phyloP scores from a whole-genome alignment of 1,284 basidiomycete genomes.

The Chalciporus sp. region DNA sequence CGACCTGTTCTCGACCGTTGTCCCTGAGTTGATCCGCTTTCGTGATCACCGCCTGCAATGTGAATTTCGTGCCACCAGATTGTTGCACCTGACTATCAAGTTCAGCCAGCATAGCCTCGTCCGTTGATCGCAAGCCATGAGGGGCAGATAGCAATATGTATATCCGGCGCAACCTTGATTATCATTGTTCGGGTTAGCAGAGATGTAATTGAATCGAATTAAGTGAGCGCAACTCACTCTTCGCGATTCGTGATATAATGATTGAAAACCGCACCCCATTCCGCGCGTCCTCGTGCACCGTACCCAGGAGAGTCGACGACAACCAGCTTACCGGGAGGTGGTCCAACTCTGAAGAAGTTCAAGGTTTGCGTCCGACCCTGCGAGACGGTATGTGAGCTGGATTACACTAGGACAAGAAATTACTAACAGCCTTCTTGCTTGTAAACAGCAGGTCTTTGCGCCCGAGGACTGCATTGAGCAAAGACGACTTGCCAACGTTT shows the following conservation, averaged over 20 bases:
- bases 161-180: conserved; percentile 60
- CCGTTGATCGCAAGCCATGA: conserved; percentile 58
- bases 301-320: conserved; percentile 81
- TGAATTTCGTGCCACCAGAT: conserved; percentile 46
- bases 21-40: conserved; percentile 59
- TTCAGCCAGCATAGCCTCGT: conserved; percentile 64
- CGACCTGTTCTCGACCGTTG: conserved; percentile 27
- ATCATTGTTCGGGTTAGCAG: not conserved
- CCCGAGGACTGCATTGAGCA: conserved; percentile 69
- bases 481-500: conserved; percentile 74
- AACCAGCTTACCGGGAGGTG: conserved; percentile 55
- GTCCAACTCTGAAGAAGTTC: conserved; percentile 70
- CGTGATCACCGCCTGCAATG: conserved; percentile 71
- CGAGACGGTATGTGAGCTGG: not conserved
- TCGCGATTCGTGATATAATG: conserved; percentile 59
- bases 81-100: conserved; percentile 40
- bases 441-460: conserved; percentile 58
- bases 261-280: conserved; percentile 73
- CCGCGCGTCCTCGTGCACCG: conserved; percentile 66
- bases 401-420: not conserved
- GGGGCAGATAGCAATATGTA: conserved; percentile 71
- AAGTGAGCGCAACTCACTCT: conserved; percentile 46
- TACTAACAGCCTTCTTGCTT: conserved; percentile 66
- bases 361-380: conserved; percentile 71
- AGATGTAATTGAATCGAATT: not conserved